Percentiles rank a stretch among this genome's conserved stretches.
phyloP scores from a whole-genome alignment of 441 rosid species.

The Sinapis alba region DNA sequence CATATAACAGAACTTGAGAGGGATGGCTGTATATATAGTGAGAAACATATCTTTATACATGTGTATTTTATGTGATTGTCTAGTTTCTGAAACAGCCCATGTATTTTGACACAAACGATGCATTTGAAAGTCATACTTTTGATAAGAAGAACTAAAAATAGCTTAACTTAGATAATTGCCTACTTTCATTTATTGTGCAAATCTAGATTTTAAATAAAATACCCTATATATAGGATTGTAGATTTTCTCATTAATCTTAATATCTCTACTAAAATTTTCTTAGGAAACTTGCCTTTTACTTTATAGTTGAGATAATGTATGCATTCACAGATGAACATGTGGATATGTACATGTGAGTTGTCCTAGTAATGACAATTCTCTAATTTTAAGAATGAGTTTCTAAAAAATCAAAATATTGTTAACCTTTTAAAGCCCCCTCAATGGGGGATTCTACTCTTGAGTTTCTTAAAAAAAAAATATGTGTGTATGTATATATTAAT shows the following conservation, averaged over 20 bases:
- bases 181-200: not conserved
- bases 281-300: too few relatives aligned
- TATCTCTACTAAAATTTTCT: too few relatives aligned
- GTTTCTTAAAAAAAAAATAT: too few relatives aligned
- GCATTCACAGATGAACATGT: not conserved
- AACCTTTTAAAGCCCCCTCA: too few relatives aligned
- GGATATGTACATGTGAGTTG: not conserved
- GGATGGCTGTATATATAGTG: not conserved
- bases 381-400: not conserved
- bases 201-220: not conserved
- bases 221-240: not conserved
- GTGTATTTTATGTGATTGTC: conserved; percentile 1
- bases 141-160: not conserved
- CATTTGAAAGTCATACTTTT: not conserved
- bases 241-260: too few relatives aligned
- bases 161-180: not conserved
- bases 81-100: not conserved
- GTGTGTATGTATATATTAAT: too few relatives aligned
- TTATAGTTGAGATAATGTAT: not conserved
- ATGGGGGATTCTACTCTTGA: too few relatives aligned
- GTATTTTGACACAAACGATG: not conserved
- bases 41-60: not conserved
- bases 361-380: not conserved
- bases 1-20: not conserved
- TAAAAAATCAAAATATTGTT: not conserved